A percentile compares a stretch with the other conserved stretches of the same genome.
Evolutionary conservation across 2,329 filamentous ascomycete genomes (phyloP).

Genomic region (Phialophora verrucosa): DNA sequence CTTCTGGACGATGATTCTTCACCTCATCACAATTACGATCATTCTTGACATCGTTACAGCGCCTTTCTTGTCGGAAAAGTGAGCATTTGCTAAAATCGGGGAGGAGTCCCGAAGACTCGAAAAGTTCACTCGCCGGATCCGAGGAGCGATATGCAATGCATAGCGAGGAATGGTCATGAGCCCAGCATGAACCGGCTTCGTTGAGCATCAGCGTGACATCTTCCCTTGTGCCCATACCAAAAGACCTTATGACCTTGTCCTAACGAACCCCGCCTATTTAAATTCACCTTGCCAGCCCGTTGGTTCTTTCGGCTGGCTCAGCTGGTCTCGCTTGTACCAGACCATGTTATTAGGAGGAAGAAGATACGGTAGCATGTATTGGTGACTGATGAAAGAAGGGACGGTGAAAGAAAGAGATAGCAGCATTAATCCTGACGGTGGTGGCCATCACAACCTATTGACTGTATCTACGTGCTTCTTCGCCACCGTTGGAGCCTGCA

Average conservation of each 20-base stretch:
- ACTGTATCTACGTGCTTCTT: not conserved
- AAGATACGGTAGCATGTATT: not conserved
- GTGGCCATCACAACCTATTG: conserved; percentile 1
- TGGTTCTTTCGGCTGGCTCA: not conserved
- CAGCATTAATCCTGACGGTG: not conserved
- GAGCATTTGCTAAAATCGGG: conserved; percentile 9
- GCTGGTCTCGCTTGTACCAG: not conserved
- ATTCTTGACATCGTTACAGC: conserved; percentile 16
- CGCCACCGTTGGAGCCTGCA: not conserved
- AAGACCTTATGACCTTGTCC: not conserved
- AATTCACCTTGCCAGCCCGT: not conserved
- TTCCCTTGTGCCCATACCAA: not conserved
- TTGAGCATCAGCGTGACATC: not conserved
- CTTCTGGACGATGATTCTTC: conserved; percentile 12
- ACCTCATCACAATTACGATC: conserved; percentile 15
- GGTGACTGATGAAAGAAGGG: not conserved
- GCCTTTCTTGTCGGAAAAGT: conserved; percentile 25
- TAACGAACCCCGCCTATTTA: not conserved
- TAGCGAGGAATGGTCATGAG: conserved; percentile 13
- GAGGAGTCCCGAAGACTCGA: conserved; percentile 11
- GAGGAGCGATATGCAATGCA: conserved; percentile 22
- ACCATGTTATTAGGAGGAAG: not conserved
- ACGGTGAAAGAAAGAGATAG: not conserved
- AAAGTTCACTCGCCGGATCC: conserved; percentile 10
- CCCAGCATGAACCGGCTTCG: not conserved